A percentile compares a stretch with the other conserved stretches of the same genome.
phyloP scores from a whole-genome alignment of 371 early-diverging fungal species.

The Rhizopus stolonifer region DNA sequence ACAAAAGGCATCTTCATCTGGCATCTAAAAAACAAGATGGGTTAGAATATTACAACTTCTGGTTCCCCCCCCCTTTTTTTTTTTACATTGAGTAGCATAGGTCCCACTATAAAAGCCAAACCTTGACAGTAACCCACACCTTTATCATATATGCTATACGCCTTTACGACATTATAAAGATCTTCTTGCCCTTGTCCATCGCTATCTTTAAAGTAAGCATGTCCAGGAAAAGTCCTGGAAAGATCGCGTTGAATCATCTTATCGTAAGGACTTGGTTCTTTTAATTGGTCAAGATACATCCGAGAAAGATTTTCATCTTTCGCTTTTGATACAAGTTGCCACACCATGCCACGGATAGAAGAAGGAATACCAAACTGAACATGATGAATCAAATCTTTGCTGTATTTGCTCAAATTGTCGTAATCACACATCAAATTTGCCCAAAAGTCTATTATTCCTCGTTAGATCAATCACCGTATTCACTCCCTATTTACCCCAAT shows the following conservation, averaged over 20 bases:
- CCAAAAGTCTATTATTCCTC: constrained; percentile 38
- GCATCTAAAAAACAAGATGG: constrained; percentile 58
- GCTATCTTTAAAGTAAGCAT: constrained; percentile 71
- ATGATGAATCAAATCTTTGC: constrained; percentile 34
- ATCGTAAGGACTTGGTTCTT: constrained; percentile 83
- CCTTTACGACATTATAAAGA: constrained; percentile 82
- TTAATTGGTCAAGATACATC: constrained; percentile 73
- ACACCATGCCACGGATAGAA: constrained; percentile 79
- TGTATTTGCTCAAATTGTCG: constrained; percentile 25
- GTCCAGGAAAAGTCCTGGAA: constrained; percentile 81
- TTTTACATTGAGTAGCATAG: constrained; percentile 79
- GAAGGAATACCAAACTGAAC: constrained; percentile 69
- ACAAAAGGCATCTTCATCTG: constrained; percentile 83
- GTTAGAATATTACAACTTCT: no score
- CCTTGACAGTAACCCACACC: constrained; percentile 97
- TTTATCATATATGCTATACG: constrained; percentile 87
- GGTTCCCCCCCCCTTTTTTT: no score
- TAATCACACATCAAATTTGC: constrained; percentile 23
- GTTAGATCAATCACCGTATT: no score
- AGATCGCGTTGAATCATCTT: constrained; percentile 87
- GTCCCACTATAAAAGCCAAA: constrained; percentile 86
- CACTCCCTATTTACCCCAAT: constrained; percentile 37
- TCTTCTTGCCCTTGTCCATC: constrained; percentile 67
- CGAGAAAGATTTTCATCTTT: constrained; percentile 56
- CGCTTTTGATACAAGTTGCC: constrained; percentile 73